Percentiles rank a stretch among this genome's conserved stretches.
These are phyloP conservation scores for Brettanomyces anomalus DNA, from an alignment of 805 yeast species.

Conservation along the genomic window DNA sequence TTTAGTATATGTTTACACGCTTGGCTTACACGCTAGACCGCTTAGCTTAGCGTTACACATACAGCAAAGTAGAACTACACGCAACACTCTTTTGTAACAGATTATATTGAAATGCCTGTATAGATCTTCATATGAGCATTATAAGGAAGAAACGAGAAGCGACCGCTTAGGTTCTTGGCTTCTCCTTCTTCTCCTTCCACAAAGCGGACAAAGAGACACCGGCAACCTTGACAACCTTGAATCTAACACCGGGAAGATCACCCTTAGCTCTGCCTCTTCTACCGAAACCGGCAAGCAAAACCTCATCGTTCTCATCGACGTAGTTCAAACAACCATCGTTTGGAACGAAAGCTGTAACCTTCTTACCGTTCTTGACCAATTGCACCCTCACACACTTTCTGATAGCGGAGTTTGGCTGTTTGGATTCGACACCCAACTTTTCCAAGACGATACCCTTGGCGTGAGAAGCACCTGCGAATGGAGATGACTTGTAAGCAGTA, in stretches of 20 bases:
- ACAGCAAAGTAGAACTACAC: no score
- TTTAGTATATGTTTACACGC: not conserved
- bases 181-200: conserved; percentile 99
- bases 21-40: no score
- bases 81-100: not conserved
- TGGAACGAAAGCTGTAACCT: conserved; percentile 99
- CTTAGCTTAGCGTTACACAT: no score
- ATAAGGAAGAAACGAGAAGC: not conserved
- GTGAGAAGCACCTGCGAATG: conserved; percentile 99
- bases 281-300: conserved; percentile 99
- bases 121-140: not conserved
- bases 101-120: conserved; percentile 1
- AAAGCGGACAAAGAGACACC: conserved; percentile 99
- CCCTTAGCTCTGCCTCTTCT: conserved; percentile 99
- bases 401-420: conserved; percentile 99
- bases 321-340: conserved; percentile 99
- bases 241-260: conserved; percentile 99
- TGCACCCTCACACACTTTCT: conserved; percentile 99
- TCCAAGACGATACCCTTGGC: conserved; percentile 99
- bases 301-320: conserved; percentile 99
- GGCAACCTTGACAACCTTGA: conserved; percentile 99
- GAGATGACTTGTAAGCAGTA: conserved; percentile 99
- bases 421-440: conserved; percentile 99
- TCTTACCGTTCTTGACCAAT: conserved; percentile 99
- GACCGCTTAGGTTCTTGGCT: conserved; percentile 88